Conservation (phyloP, 225 moss, liverwort and hornwort genomes). For the Polytrichum commune region DNA sequence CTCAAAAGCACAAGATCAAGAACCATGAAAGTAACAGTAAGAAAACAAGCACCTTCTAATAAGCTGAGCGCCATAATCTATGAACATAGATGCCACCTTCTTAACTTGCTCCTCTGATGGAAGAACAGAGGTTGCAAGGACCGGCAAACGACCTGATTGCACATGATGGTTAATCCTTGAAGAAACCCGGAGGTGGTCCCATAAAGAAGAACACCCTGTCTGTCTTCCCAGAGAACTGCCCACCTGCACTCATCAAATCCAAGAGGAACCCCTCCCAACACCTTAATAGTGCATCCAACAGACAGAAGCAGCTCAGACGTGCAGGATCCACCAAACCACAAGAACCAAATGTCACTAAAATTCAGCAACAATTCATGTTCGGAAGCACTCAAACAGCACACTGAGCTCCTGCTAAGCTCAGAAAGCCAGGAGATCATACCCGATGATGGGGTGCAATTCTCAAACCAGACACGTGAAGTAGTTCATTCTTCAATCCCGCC, state of each 20-base stretch:
- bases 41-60: constrained; percentile 33
- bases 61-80: constrained; percentile 36
- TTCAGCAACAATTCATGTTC: neutral
- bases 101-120: constrained; percentile 34
- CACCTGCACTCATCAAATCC: constrained; percentile 28
- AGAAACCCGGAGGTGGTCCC: constrained; percentile 25
- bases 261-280: neutral
- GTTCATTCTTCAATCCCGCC: constrained; percentile 12
- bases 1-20: neutral
- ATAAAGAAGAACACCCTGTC: constrained; percentile 31
- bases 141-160: constrained; percentile 24
- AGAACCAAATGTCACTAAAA: neutral
- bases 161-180: constrained; percentile 17
- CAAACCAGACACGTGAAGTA: constrained; percentile 21
- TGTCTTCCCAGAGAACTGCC: constrained; percentile 43
- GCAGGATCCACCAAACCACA: neutral
- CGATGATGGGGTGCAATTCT: constrained; percentile 16
- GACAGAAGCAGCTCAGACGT: neutral
- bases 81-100: constrained; percentile 37
- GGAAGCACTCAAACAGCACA: neutral
- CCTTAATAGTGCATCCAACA: neutral
- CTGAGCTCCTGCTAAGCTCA: neutral
- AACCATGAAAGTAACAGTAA: neutral
- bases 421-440: constrained; percentile 21
- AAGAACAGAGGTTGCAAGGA: constrained; percentile 18